These are phyloP conservation scores for Polygonum maritimum DNA, from an alignment of 148 eudicot species.

Conservation along the genomic window DNA sequence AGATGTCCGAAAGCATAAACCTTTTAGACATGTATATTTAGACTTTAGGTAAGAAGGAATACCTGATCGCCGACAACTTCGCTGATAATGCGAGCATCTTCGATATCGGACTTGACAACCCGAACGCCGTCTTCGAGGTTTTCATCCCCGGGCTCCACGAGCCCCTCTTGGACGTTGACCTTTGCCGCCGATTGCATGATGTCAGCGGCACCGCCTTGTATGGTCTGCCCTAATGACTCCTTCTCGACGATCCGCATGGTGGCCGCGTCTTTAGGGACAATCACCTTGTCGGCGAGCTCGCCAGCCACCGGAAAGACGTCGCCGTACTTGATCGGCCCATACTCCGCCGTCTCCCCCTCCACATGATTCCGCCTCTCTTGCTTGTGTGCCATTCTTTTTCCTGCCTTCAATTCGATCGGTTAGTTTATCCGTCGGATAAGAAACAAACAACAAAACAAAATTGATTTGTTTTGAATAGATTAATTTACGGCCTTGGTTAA, in stretches of 20 bases:
- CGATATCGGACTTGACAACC: not conserved
- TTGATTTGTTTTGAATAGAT: not conserved
- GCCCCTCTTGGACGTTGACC: conserved; percentile 32
- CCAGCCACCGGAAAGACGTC: conserved; percentile 39
- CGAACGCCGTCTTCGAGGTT: conserved; percentile 14
- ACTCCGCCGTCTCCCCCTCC: not conserved
- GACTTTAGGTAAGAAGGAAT: not conserved
- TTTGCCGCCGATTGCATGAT: conserved; percentile 54
- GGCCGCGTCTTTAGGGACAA: conserved; percentile 48
- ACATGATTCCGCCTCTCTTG: not conserved
- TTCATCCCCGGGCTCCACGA: conserved; percentile 16
- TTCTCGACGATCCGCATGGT: conserved; percentile 53
- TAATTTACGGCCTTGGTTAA: not conserved
- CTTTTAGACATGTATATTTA: no score
- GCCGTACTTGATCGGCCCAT: conserved; percentile 36
- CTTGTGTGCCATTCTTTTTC: not conserved
- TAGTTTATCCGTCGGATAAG: not conserved
- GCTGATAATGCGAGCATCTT: not conserved
- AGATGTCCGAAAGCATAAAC: no score
- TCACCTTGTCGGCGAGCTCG: conserved; percentile 31
- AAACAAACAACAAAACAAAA: no score
- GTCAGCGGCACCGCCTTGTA: conserved; percentile 42
- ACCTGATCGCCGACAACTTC: conserved; percentile 5
- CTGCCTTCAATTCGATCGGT: not conserved
- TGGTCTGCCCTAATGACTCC: conserved; percentile 29